Conservation (phyloP, 1,139 yeast genomes). For the Taphrina confusa region DNA sequence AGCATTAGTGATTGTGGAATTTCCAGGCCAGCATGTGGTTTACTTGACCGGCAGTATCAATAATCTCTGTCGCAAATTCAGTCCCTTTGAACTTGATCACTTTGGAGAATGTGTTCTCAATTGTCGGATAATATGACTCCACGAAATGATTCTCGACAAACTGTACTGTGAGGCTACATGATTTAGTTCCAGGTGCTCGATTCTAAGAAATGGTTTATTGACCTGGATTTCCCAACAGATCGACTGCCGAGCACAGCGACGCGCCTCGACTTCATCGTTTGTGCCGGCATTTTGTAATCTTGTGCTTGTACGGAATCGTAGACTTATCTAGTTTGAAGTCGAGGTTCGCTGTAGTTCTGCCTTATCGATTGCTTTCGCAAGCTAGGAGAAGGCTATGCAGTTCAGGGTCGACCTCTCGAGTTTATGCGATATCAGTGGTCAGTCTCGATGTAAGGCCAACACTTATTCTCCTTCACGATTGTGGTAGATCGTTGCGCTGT, state of each 20-base stretch:
- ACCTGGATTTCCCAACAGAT: constrained; percentile 64
- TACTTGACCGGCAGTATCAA: constrained; percentile 84
- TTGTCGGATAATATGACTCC: constrained; percentile 88
- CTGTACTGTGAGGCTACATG: constrained; percentile 78
- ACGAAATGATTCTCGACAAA: constrained; percentile 80
- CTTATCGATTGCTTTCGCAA: no score
- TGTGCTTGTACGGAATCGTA: no score
- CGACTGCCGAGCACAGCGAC: constrained; percentile 87
- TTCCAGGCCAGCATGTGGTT: constrained; percentile 42
- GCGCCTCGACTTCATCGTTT: constrained; percentile 59
- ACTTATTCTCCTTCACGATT: no score
- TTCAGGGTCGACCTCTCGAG: no score
- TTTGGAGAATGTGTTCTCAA: constrained; percentile 84
- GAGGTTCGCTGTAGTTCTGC: no score
- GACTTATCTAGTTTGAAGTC: no score
- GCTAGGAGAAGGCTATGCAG: no score
- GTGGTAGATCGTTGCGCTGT: no score
- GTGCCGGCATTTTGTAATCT: constrained; percentile 24
- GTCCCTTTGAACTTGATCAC: constrained; percentile 68
- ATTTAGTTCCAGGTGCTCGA: no score
- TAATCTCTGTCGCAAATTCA: constrained; percentile 78
- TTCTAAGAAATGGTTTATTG: no score
- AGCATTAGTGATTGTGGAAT: constrained; percentile 36
- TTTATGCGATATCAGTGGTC: no score
- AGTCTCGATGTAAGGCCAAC: no score